A percentile compares a stretch with the other conserved stretches of the same genome.
Conservation (phyloP, 768 basidiomycete genomes). For the Favolaschia claudopus region DNA sequence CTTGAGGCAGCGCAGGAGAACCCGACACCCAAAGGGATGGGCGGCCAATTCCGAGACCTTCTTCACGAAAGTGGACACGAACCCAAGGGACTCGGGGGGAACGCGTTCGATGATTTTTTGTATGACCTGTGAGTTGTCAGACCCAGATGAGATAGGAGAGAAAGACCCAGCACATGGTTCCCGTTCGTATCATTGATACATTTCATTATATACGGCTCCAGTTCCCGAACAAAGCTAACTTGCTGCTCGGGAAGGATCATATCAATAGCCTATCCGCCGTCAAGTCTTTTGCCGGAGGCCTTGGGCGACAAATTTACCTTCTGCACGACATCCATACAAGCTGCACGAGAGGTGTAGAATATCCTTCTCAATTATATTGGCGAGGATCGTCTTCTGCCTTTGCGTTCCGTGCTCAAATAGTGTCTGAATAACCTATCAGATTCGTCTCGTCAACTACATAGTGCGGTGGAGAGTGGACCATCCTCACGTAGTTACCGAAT, state of each 20-base stretch:
- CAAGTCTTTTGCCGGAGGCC: background rate
- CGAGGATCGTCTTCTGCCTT: slow-evolving; percentile 74
- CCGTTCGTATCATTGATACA: slow-evolving; percentile 93
- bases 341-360: slow-evolving; percentile 81
- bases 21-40: slow-evolving; percentile 94
- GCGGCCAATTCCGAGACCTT: slow-evolving; percentile 83
- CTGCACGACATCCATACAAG: slow-evolving; percentile 95
- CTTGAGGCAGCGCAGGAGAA: slow-evolving; percentile 92
- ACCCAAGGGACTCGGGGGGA: slow-evolving; percentile 75
- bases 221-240: slow-evolving; percentile 73
- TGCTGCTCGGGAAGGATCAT: slow-evolving; percentile 82
- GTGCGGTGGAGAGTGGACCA: background rate
- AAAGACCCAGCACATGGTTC: slow-evolving; percentile 86
- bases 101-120: slow-evolving; percentile 90
- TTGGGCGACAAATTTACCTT: slow-evolving; percentile 60
- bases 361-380: slow-evolving; percentile 77
- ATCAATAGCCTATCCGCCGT: slow-evolving; percentile 75
- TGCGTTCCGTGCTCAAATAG: slow-evolving; percentile 87
- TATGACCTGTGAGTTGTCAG: slow-evolving; percentile 61
- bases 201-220: slow-evolving; percentile 80
- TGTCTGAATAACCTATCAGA: slow-evolving; percentile 86
- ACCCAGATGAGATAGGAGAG: background rate
- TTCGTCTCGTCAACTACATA: slow-evolving; percentile 1
- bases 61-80: slow-evolving; percentile 78
- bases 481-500: slow-evolving; percentile 92